Percentiles rank a stretch among this genome's conserved stretches.
These are phyloP conservation scores for Coemansia nantahalensis DNA, from an alignment of 192 early-diverging fungal species.

Conservation along the genomic window DNA sequence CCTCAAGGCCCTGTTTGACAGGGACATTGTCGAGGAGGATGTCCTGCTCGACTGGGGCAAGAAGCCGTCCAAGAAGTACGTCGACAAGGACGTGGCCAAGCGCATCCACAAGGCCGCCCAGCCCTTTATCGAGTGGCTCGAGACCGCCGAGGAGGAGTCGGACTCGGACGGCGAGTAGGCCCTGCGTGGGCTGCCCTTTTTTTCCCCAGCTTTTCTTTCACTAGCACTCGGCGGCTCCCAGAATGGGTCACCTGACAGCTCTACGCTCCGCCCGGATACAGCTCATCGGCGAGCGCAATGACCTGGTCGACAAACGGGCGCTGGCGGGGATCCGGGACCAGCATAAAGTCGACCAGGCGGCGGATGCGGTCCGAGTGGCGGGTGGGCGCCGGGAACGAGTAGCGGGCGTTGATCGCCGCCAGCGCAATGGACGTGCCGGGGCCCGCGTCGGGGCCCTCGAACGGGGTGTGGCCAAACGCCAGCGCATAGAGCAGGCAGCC, in stretches of 20 bases:
- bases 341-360: conserved; percentile 59
- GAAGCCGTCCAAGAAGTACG: conserved; percentile 79
- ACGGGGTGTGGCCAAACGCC: conserved; percentile 68
- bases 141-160: conserved; percentile 81
- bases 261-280: too few relatives aligned
- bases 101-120: conserved; percentile 79
- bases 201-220: conserved; percentile 3
- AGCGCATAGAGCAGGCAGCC: conserved; percentile 73
- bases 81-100: conserved; percentile 76
- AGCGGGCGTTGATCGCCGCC: conserved; percentile 67
- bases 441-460: conserved; percentile 63
- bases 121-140: conserved; percentile 90
- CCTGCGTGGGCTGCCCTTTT: too few relatives aligned
- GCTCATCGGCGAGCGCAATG: conserved; percentile 26
- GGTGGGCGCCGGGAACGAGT: conserved; percentile 50
- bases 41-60: conserved; percentile 87
- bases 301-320: conserved; percentile 64
- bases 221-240: too few relatives aligned
- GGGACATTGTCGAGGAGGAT: conserved; percentile 91
- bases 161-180: conserved; percentile 37
- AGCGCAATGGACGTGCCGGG: conserved; percentile 70
- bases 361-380: conserved; percentile 57
- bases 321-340: conserved; percentile 57
- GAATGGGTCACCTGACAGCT: too few relatives aligned
- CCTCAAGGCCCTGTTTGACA: conserved; percentile 87